Base-by-base conservation (phyloP, 2,329 filamentous ascomycete species). In the Aureobasidium namibiae region DNA sequence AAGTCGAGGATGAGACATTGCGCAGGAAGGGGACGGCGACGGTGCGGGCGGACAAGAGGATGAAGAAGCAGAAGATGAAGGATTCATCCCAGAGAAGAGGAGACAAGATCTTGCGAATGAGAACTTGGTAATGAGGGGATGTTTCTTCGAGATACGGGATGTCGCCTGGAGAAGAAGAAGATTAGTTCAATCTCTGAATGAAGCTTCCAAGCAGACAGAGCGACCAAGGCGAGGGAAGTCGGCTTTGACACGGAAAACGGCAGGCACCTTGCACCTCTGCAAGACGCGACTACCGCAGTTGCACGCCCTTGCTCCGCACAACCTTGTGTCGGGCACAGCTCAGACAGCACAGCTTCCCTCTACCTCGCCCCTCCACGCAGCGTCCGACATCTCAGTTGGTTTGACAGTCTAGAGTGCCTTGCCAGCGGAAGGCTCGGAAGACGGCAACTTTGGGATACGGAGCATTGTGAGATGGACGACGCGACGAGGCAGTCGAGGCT, bases 21-120 rank as follows among this genome's bases (percentile, higher is more conserved):
- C 62, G 62, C 34, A 80, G 67, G 59, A 76, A 80, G 3, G 74
- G 73, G 2, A 78, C 67, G 34, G 69, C 71, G 33, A 75, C 70
- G 11, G 72, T 73, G 11, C 77, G 73, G 7, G 74, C 75, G 3
- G 75, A 77, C 21, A 80, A 67, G 24, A 78, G 68, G 61, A 80
- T 73, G 65, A 78, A 71, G 67, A 72, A 74, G 23, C 73, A 74
- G 66, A 75, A 75, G 56, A 79, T 73, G 60, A 79, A 67, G 33
- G 71, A 70, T 34, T 74, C 69, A 61, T 78, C 77, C 74, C 75
- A 78, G 60, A 77, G 72, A 4, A 78, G 65, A 14, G 77, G 72
- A 0, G 73, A 75, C 41, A 79, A 67, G 1, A 74, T 70, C 60
- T 78, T 76, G 50, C 76, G 73, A 31, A 79, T 64, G 29, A 76